Evolutionary conservation across 1,139 yeast genomes (phyloP).

Genomic region (Blastobotrys petasosporus): DNA sequence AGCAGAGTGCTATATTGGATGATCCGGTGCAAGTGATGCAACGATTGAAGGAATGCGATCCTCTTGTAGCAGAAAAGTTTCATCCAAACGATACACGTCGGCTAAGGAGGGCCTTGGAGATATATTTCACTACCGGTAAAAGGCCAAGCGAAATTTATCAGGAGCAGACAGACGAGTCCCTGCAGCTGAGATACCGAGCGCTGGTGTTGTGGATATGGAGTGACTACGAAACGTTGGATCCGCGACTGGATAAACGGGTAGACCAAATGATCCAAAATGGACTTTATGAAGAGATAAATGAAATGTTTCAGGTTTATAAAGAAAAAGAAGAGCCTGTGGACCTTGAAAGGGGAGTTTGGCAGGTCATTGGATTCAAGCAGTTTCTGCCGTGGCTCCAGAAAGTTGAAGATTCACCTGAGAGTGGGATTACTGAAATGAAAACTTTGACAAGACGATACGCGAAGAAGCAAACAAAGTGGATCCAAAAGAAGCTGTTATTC

Average conservation of each 20-base stretch:
- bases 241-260: slow-evolving; percentile 69
- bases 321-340: slow-evolving; percentile 35
- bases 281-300: slow-evolving; percentile 52
- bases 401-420: slow-evolving; percentile 28
- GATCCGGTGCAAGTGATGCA: slow-evolving; percentile 44
- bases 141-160: slow-evolving; percentile 66
- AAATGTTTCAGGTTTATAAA: slow-evolving; percentile 38
- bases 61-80: slow-evolving; percentile 67
- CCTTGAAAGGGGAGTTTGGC: slow-evolving; percentile 78
- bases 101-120: slow-evolving; percentile 73
- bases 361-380: slow-evolving; percentile 93
- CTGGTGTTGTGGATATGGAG: slow-evolving; percentile 81
- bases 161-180: slow-evolving; percentile 42
- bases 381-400: slow-evolving; percentile 69
- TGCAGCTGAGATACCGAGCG: slow-evolving; percentile 54
- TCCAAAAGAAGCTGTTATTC: slow-evolving; percentile 59
- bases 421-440: slow-evolving; percentile 72
- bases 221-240: slow-evolving; percentile 51
- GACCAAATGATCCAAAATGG: slow-evolving; percentile 73
- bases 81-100: slow-evolving; percentile 89
- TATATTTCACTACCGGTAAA: slow-evolving; percentile 59
- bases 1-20: slow-evolving; percentile 44
- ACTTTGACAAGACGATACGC: slow-evolving; percentile 82
- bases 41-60: slow-evolving; percentile 53
- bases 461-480: slow-evolving; percentile 89